phyloP scores from a whole-genome alignment of 345 rosid species.

The Arabidopsis suecica region DNA sequence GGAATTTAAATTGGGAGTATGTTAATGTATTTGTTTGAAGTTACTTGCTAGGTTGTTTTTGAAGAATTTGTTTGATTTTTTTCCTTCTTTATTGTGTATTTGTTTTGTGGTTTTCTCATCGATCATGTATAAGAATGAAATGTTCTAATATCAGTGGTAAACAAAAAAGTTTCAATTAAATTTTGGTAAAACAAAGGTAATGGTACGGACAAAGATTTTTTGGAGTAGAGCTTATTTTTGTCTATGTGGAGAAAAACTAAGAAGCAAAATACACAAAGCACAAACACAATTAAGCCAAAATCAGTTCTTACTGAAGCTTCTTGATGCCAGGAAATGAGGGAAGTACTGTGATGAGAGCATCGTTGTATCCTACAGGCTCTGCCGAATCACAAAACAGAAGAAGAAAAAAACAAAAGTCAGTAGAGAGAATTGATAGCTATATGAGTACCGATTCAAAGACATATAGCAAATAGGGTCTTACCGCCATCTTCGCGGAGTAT shows the following conservation, averaged over 20 bases:
- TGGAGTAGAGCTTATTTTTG: background rate
- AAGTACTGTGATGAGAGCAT: constrained; percentile 73
- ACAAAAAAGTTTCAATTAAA: background rate
- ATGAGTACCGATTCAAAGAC: background rate
- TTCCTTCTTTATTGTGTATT: background rate
- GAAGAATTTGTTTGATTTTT: constrained; percentile 8
- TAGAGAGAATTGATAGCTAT: background rate
- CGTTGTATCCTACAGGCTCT: constrained; percentile 87
- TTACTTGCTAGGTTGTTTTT: constrained; percentile 15
- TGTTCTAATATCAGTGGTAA: background rate
- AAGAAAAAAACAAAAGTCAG: background rate
- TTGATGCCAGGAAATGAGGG: constrained; percentile 90
- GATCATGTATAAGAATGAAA: constrained; percentile 23
- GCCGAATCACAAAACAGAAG: constrained; percentile 13
- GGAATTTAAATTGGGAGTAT: background rate
- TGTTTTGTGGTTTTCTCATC: constrained; percentile 27
- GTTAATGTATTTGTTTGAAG: background rate
- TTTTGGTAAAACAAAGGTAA: constrained; percentile 16
- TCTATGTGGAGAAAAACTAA: constrained; percentile 13
- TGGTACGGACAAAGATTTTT: background rate
- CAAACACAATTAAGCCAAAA: background rate
- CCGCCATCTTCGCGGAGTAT: constrained; percentile 80
- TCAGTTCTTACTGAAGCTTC: constrained; percentile 60
- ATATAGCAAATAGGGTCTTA: constrained; percentile 30
- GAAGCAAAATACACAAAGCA: constrained; percentile 17